A percentile compares a stretch with the other conserved stretches of the same genome.
Evolutionary conservation across 768 basidiomycete genomes (phyloP).

Genomic region (Termitomyces sp.): DNA sequence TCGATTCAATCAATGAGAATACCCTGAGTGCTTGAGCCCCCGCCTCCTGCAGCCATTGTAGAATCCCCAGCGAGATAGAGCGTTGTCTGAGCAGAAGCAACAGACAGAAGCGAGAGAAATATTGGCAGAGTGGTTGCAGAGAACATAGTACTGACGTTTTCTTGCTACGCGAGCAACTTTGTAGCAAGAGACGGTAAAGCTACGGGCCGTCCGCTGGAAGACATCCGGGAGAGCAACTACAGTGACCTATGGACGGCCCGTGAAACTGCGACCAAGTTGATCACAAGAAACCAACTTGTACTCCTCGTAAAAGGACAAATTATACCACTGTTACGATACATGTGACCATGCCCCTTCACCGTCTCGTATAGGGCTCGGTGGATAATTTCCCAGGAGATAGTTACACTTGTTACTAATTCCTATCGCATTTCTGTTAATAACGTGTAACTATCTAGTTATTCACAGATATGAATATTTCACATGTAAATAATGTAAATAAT

Average conservation of each 20-base stretch:
- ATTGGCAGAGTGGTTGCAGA: background rate
- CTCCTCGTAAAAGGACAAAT: background rate
- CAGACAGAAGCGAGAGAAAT: background rate
- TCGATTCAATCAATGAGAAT: background rate
- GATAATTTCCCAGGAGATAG: too few species aligned
- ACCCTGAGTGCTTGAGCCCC: conserved; percentile 34
- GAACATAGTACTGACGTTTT: background rate
- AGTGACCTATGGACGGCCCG: background rate
- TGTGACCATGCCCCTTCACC: too few species aligned
- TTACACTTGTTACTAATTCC: too few species aligned
- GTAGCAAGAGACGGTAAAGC: background rate
- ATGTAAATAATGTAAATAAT: too few species aligned
- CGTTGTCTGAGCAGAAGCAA: conserved; percentile 29
- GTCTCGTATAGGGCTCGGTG: too few species aligned
- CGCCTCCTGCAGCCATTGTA: conserved; percentile 37
- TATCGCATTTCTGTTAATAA: too few species aligned
- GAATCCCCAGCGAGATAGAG: conserved; percentile 41
- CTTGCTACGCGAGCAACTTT: background rate
- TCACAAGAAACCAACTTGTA: background rate
- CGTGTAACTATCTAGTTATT: too few species aligned
- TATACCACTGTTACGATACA: too few species aligned
- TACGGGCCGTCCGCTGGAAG: background rate
- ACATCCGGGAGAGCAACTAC: background rate
- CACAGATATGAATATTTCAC: too few species aligned
- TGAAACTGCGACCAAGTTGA: background rate